phyloP scores from a whole-genome alignment of 2,329 filamentous ascomycete genomes.

The Penicillium brevicompactum region DNA sequence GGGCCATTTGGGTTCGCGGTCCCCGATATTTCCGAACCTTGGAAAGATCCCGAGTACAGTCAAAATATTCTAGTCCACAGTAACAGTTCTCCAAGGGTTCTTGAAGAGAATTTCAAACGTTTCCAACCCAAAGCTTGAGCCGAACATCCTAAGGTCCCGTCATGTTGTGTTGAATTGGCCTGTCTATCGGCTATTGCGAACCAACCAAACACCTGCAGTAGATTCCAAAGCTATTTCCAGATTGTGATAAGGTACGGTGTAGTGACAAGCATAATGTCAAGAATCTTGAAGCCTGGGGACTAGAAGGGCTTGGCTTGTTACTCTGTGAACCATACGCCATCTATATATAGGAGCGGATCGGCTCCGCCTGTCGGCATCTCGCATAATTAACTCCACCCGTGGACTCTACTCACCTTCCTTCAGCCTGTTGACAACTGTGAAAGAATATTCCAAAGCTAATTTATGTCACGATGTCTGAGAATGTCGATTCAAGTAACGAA shows the following conservation, averaged over 20 bases:
- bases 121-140: too few species aligned
- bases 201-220: not conserved
- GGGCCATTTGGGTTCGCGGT: too few species aligned
- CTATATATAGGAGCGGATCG: slow-evolving; percentile 12
- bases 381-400: not conserved
- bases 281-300: slow-evolving; percentile 14
- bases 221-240: not conserved
- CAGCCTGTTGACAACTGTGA: not conserved
- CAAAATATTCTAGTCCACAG: too few species aligned
- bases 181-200: not conserved
- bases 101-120: too few species aligned
- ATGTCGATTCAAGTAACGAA: not conserved
- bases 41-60: too few species aligned
- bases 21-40: too few species aligned
- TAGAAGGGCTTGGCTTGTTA: not conserved
- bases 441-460: too few species aligned
- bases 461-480: not conserved
- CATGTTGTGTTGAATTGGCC: too few species aligned
- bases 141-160: too few species aligned
- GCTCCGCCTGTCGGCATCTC: not conserved
- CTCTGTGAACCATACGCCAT: not conserved
- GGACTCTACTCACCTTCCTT: not conserved
- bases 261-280: not conserved
- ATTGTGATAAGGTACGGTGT: not conserved
- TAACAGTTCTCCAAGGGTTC: too few species aligned